Conservation (phyloP, 2,329 filamentous ascomycete genomes). For the Monilinia fructicola region DNA sequence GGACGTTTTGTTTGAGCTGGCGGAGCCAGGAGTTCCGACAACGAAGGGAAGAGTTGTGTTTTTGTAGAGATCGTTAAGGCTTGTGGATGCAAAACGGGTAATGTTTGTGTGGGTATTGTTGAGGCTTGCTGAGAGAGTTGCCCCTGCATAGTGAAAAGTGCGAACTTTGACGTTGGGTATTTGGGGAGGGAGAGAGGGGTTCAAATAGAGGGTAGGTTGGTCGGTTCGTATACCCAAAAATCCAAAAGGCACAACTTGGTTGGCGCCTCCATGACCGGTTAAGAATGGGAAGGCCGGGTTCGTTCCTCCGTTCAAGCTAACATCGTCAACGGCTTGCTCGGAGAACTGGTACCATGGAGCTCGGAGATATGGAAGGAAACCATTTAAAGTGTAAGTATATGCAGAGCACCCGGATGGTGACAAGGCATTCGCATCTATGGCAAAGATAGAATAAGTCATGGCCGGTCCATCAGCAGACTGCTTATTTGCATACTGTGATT, state of each 20-base stretch:
- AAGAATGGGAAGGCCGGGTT: slow-evolving; percentile 56
- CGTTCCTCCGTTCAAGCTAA: slow-evolving; percentile 53
- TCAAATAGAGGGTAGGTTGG: slow-evolving; percentile 59
- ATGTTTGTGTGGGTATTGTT: slow-evolving; percentile 66
- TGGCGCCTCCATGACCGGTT: slow-evolving; percentile 67
- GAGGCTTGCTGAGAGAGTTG: slow-evolving; percentile 59
- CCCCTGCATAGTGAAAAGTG: slow-evolving; percentile 66
- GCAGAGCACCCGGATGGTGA: slow-evolving; percentile 66
- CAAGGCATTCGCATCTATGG: slow-evolving; percentile 63
- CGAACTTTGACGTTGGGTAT: slow-evolving; percentile 60
- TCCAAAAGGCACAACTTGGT: slow-evolving; percentile 66
- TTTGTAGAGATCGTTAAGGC: slow-evolving; percentile 57
- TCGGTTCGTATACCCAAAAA: slow-evolving; percentile 64
- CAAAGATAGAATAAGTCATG: slow-evolving; percentile 72
- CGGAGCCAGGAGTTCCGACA: slow-evolving; percentile 48
- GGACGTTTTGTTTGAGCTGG: slow-evolving; percentile 43
- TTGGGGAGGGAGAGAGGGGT: slow-evolving; percentile 61
- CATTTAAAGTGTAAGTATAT: slow-evolving; percentile 66
- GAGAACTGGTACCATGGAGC: slow-evolving; percentile 70
- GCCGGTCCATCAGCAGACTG: slow-evolving; percentile 67
- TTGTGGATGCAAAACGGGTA: slow-evolving; percentile 49
- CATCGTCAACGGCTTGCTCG: slow-evolving; percentile 65
- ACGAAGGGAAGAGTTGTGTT: slow-evolving; percentile 58
- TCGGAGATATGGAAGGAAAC: slow-evolving; percentile 62
- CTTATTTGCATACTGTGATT: slow-evolving; percentile 59